phyloP scores from a whole-genome alignment of 2,329 filamentous ascomycete species.

The Paramyrothecium sp. region DNA sequence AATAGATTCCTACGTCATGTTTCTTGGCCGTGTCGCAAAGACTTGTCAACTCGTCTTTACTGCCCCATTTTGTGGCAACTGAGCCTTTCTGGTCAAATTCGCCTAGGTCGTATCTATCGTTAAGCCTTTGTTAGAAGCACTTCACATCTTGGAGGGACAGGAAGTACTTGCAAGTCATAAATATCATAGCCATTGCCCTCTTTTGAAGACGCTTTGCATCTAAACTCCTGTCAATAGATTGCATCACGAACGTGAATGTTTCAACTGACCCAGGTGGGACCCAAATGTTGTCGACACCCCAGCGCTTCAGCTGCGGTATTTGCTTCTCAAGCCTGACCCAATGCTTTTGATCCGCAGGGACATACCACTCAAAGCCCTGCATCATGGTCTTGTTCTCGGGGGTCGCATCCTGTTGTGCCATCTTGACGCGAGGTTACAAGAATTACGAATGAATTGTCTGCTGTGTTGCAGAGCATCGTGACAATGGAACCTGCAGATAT shows the following conservation, averaged over 20 bases:
- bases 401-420: conserved; percentile 11
- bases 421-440: too few species aligned
- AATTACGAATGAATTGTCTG: too few species aligned
- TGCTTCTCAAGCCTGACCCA: conserved; percentile 59
- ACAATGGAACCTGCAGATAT: too few species aligned
- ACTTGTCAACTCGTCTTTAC: conserved; percentile 58
- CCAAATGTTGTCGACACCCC: conserved; percentile 67
- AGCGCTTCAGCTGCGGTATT: conserved; percentile 55
- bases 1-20: conserved; percentile 60
- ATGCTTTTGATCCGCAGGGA: conserved; percentile 61
- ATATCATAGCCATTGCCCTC: conserved; percentile 68
- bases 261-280: conserved; percentile 56
- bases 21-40: conserved; percentile 53
- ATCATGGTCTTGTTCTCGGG: conserved; percentile 57
- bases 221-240: conserved; percentile 3
- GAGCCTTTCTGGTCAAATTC: conserved; percentile 73
- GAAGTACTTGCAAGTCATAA: conserved; percentile 56
- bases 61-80: conserved; percentile 67
- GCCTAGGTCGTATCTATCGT: conserved; percentile 54
- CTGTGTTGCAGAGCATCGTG: too few species aligned
- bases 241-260: not conserved
- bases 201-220: conserved; percentile 64
- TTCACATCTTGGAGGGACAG: not conserved
- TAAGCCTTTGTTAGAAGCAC: not conserved
- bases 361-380: conserved; percentile 74